Base-by-base conservation (phyloP, 768 basidiomycete species). In the Gloeophyllum trabeum region DNA sequence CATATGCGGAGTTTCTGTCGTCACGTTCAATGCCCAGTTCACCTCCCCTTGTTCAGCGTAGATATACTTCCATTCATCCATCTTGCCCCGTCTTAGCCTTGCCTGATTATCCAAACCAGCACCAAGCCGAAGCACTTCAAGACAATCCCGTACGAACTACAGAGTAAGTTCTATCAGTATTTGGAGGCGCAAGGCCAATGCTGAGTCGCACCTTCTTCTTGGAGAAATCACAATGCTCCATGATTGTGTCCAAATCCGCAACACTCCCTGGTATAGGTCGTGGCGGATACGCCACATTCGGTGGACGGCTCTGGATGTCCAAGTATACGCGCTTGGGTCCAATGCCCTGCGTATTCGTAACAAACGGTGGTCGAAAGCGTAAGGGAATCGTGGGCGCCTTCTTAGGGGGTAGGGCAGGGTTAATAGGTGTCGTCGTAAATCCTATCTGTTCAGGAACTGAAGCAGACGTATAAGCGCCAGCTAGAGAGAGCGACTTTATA, bases 71-170 rank as follows among this genome's bases (percentile, higher is more conserved):
- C 87, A 94, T 41, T 81, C 73, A 48, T 86, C 79, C 57, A 81
- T 68, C 50, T 76, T 79, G 1, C 81, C 85, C 49, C 91, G 69
- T 48, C 89, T 68, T 23, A 89, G 59, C 16, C 79, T 73, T 34
- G 76, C 77, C 12, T 79, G 82, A 40, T 83, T 81, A 56, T 99
- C 93, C 35, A 98, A 70, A 13, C 89, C 85, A 5, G 73, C 88
- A 3, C 93, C 94, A 10, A 92, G 65, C n/a, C 94, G 77, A 21
- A 99, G 73, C 35, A 94, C 81, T 60, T 98, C 93, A 30, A 99
- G 68, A 54, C 96, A 99, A 57, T 98, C 96, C 30, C 94, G 80
- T n/a, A 98, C 94, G 63, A 87, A 93, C 87, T 96, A 55, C 35
- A 23, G 20, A 24, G 16, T 16, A 47, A 41, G 57, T 45, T 41